Evolutionary conservation across 2,329 filamentous ascomycete species (phyloP).

Genomic region (Aspergillus sp.): DNA sequence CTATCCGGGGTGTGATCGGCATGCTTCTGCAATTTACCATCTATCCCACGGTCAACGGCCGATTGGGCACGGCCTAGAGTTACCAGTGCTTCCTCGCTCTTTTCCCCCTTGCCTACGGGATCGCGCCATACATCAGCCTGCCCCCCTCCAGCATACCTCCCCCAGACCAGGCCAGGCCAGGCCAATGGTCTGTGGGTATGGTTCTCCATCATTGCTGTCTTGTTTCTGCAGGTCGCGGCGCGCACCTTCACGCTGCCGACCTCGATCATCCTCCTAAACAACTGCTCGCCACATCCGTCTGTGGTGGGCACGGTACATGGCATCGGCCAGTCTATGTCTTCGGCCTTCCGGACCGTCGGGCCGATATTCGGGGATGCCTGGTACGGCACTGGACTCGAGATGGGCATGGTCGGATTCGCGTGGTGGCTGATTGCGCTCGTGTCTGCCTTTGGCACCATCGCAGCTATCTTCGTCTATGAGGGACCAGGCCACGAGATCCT

Average conservation of each 20-base stretch:
- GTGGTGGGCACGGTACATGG: conserved; percentile 61
- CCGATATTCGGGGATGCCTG: conserved; percentile 56
- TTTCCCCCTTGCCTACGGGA: conserved; percentile 71
- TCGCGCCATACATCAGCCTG: conserved; percentile 69
- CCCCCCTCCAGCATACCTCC: conserved; percentile 57
- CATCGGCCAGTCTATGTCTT: conserved; percentile 56
- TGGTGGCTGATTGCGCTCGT: conserved; percentile 59
- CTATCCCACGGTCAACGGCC: conserved; percentile 66
- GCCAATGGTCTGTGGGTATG: conserved; percentile 54
- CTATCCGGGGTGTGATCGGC: conserved; percentile 71
- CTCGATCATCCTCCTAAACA: conserved; percentile 60
- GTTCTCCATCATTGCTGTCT: conserved; percentile 63
- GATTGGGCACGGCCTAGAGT: conserved; percentile 66
- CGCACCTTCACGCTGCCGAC: conserved; percentile 67
- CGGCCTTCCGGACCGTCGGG: conserved; percentile 56
- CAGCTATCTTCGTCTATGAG: conserved; percentile 63
- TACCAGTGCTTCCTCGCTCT: conserved; percentile 66
- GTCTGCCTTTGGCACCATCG: conserved; percentile 56
- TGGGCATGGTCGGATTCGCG: conserved; percentile 55
- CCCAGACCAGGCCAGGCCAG: conserved; percentile 35
- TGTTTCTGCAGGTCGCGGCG: conserved; percentile 68
- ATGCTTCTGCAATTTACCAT: conserved; percentile 69
- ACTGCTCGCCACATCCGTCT: conserved; percentile 58
- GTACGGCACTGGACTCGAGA: conserved; percentile 55
- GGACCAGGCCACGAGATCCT: conserved; percentile 61